A percentile compares a stretch with the other conserved stretches of the same genome.
phyloP scores from a whole-genome alignment of 2,329 filamentous ascomycete species.

The Colletotrichum abscissum region DNA sequence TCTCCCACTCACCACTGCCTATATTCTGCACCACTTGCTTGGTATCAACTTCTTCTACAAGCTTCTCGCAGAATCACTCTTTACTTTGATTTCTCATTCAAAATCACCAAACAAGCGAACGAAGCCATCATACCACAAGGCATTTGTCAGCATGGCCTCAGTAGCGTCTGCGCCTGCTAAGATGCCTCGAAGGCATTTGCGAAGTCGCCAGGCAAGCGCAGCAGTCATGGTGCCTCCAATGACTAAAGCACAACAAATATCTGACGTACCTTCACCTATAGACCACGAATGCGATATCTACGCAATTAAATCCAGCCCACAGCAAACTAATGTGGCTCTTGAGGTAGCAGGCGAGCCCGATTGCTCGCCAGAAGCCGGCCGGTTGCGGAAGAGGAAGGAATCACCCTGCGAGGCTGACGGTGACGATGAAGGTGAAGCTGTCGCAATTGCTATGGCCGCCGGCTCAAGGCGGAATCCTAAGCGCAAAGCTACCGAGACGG shows the following conservation, averaged over 20 bases:
- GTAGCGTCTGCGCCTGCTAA: neutral
- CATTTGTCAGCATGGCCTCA: neutral
- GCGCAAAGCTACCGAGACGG: conserved; percentile 53
- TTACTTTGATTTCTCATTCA: neutral
- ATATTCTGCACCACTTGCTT: neutral
- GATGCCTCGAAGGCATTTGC: neutral
- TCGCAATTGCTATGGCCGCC: neutral
- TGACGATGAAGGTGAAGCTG: neutral
- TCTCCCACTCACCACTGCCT: neutral
- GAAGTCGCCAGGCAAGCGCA: conserved; percentile 18
- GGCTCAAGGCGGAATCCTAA: conserved; percentile 54
- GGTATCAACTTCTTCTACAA: neutral
- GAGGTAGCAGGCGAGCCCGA: neutral
- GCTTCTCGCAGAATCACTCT: neutral
- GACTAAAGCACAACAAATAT: neutral
- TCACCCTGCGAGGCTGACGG: conserved; percentile 9
- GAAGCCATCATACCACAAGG: neutral
- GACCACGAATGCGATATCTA: neutral
- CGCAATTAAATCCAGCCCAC: neutral
- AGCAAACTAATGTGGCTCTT: neutral
- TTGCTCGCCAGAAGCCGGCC: neutral
- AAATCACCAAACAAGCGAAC: neutral
- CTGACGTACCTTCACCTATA: neutral
- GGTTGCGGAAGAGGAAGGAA: conserved; percentile 22
- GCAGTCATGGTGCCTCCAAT: neutral